phyloP scores from a whole-genome alignment of 495 filamentous ascomycete species.

The Chaetomium tenue region DNA sequence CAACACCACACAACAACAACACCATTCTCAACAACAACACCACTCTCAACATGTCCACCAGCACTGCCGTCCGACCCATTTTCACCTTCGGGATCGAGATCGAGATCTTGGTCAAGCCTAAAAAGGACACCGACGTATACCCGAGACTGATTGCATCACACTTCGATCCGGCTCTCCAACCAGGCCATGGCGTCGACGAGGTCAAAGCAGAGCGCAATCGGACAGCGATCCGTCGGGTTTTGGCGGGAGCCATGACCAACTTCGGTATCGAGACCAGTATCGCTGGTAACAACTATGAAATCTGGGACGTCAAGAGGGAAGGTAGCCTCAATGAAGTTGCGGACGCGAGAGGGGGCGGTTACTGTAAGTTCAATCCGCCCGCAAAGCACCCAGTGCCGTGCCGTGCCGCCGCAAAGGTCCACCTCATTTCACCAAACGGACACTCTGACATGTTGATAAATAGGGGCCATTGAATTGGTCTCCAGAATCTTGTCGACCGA shows the following conservation, averaged over 20 bases:
- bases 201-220: background rate
- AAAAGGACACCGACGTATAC: background rate
- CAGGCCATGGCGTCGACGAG: background rate
- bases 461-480: conserved; percentile 1
- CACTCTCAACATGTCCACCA: background rate
- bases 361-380: background rate
- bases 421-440: background rate
- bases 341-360: background rate
- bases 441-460: background rate
- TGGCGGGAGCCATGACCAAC: background rate
- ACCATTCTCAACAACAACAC: background rate
- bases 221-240: background rate
- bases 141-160: background rate
- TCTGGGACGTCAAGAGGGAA: background rate
- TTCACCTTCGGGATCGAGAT: background rate
- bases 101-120: background rate
- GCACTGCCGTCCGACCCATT: background rate
- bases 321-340: background rate
- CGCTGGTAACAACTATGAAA: background rate
- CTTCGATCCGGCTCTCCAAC: background rate
- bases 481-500: background rate
- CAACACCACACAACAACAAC: no score
- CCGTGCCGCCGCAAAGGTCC: background rate
- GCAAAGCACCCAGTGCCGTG: no score
- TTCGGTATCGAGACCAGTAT: background rate